These are phyloP conservation scores for Rhizomucor miehei DNA, from an alignment of 371 early-diverging fungal species.

Conservation along the genomic window DNA sequence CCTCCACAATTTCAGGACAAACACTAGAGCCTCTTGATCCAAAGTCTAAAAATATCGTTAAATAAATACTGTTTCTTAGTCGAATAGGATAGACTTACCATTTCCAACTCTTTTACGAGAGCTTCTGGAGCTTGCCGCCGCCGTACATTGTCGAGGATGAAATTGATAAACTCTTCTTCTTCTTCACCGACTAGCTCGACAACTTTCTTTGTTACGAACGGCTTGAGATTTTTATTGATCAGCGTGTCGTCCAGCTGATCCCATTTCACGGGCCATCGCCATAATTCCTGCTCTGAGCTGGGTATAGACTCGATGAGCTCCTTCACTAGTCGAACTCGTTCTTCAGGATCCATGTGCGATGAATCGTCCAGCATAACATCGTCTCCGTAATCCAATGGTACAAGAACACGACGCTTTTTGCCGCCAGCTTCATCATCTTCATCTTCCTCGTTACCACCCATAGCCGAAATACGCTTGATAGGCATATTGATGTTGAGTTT, in stretches of 20 bases:
- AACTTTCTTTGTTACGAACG: slow-evolving; percentile 78
- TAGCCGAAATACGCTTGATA: slow-evolving; percentile 39
- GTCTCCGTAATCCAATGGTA: slow-evolving; percentile 60
- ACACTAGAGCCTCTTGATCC: slow-evolving; percentile 78
- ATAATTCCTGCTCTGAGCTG: slow-evolving; percentile 73
- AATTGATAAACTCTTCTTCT: slow-evolving; percentile 68
- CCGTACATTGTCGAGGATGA: slow-evolving; percentile 65
- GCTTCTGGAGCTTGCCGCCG: slow-evolving; percentile 46
- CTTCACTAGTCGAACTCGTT: slow-evolving; percentile 56
- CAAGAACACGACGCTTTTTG: slow-evolving; percentile 56
- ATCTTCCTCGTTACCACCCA: slow-evolving; percentile 51
- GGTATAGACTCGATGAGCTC: slow-evolving; percentile 73
- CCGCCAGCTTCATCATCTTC: slow-evolving; percentile 56
- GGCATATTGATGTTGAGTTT: slow-evolving; percentile 50
- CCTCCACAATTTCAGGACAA: slow-evolving; percentile 85
- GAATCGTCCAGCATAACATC: slow-evolving; percentile 24
- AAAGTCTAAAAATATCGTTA: slow-evolving; percentile 51
- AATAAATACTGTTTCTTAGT: background rate
- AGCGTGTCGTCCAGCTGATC: slow-evolving; percentile 64
- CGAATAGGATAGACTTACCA: slow-evolving; percentile 41
- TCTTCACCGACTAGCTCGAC: slow-evolving; percentile 71
- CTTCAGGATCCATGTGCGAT: slow-evolving; percentile 43
- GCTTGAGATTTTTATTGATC: slow-evolving; percentile 62
- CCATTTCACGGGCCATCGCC: slow-evolving; percentile 78
- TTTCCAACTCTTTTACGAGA: slow-evolving; percentile 67